Evolutionary conservation across 306 rosid genomes (phyloP).

Genomic region (Boehmeria nivea): DNA sequence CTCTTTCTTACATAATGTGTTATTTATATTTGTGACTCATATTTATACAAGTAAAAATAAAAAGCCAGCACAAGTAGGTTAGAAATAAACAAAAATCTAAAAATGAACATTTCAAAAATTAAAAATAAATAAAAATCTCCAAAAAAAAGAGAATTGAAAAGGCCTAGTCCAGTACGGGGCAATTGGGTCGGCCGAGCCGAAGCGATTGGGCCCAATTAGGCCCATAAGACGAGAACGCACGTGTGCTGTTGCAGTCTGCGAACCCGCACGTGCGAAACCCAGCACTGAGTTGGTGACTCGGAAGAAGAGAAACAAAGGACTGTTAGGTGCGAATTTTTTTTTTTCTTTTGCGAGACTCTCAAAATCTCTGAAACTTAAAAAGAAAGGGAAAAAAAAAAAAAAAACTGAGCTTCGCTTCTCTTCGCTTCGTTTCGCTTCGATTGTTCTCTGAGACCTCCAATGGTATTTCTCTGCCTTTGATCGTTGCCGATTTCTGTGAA

Average conservation of each 20-base stretch:
- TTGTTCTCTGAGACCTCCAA: background rate
- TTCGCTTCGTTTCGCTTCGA: too few relatives aligned
- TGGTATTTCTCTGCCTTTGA: background rate
- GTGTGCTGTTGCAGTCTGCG: background rate
- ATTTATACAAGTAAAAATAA: too few relatives aligned
- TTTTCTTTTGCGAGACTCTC: background rate
- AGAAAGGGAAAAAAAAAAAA: background rate
- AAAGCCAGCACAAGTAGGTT: too few relatives aligned
- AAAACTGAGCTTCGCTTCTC: conserved; percentile 3
- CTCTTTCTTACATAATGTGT: too few relatives aligned
- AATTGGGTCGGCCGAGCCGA: too few relatives aligned
- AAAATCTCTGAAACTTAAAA: background rate
- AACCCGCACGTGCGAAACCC: too few relatives aligned
- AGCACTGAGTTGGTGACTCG: too few relatives aligned
- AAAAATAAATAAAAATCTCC: too few relatives aligned
- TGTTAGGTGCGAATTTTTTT: background rate
- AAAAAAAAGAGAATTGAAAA: background rate
- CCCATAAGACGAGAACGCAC: background rate
- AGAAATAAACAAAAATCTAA: too few relatives aligned
- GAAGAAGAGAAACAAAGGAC: background rate
- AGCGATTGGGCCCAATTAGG: background rate
- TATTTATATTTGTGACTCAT: too few relatives aligned
- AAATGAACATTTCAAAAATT: too few relatives aligned
- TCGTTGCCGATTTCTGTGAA: background rate
- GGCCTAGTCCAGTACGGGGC: background rate